Evolutionary conservation across 805 yeast species (phyloP).

Genomic region (Candida quercuum): DNA sequence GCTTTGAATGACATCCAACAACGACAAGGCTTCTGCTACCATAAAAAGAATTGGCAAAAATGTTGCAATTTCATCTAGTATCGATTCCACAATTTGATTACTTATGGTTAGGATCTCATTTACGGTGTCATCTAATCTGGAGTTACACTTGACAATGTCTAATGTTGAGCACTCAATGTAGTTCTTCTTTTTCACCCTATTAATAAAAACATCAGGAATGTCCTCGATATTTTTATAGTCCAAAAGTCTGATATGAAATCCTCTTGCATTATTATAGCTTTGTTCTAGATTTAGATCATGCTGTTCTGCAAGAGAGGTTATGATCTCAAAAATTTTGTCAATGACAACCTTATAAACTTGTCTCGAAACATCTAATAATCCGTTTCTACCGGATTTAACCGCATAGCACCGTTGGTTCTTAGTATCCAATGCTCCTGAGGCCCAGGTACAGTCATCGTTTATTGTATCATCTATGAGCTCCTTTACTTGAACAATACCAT

Average conservation of each 20-base stretch:
- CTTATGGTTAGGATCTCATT: conserved; percentile 38
- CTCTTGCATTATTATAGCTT: conserved; percentile 30
- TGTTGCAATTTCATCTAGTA: conserved; percentile 23
- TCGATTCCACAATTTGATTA: conserved; percentile 31
- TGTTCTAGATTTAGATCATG: conserved; percentile 25
- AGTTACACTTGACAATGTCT: conserved; percentile 34
- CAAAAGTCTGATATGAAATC: conserved; percentile 32
- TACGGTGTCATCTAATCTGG: conserved; percentile 33
- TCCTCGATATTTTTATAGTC: conserved; percentile 11
- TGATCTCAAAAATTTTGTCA: conserved; percentile 29
- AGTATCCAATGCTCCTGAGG: conserved; percentile 31
- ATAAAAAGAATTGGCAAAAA: conserved; percentile 33
- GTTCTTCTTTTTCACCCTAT: conserved; percentile 25
- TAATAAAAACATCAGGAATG: conserved; percentile 32
- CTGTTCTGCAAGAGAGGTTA: conserved; percentile 22
- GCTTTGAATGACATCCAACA: conserved; percentile 34
- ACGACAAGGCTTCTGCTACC: conserved; percentile 37
- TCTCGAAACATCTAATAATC: conserved; percentile 39
- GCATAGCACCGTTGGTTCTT: conserved; percentile 41
- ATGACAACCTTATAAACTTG: conserved; percentile 32
- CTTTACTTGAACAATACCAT: conserved; percentile 19
- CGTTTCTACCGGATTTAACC: conserved; percentile 38
- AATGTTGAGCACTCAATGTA: conserved; percentile 35
- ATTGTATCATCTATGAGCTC: conserved; percentile 26
- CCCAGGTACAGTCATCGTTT: conserved; percentile 41